These are phyloP conservation scores for Talaromyces trachyspermus DNA, from an alignment of 495 filamentous ascomycete species.

Conservation along the genomic window DNA sequence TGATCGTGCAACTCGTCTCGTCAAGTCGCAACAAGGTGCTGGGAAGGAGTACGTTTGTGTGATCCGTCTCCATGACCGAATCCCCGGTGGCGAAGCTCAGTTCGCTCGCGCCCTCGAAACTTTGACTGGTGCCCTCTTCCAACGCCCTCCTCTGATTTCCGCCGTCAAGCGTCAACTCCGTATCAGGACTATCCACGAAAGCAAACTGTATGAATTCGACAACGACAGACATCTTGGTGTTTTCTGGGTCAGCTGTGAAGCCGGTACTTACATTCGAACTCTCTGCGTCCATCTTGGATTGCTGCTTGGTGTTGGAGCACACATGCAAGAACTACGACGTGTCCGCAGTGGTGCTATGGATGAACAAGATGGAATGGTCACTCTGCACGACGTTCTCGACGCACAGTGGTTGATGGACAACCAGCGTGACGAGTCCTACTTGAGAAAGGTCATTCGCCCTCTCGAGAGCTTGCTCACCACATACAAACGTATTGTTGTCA, in stretches of 20 bases:
- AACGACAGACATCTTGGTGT: conserved; percentile 96
- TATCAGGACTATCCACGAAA: conserved; percentile 93
- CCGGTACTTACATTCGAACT: conserved; percentile 96
- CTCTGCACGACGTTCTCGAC: conserved; percentile 90
- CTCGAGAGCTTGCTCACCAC: conserved; percentile 83
- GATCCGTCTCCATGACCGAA: conserved; percentile 83
- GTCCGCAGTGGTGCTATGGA: conserved; percentile 93
- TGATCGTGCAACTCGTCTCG: conserved; percentile 90
- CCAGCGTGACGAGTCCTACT: conserved; percentile 76
- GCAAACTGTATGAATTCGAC: conserved; percentile 92
- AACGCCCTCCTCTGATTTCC: conserved; percentile 92
- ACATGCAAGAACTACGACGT: conserved; percentile 97
- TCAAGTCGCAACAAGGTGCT: conserved; percentile 97
- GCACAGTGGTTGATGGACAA: conserved; percentile 93
- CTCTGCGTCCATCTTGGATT: conserved; percentile 94
- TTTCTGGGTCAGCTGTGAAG: conserved; percentile 99
- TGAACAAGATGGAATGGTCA: conserved; percentile 80
- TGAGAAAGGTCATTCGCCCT: conserved; percentile 81
- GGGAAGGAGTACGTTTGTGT: conserved; percentile 88
- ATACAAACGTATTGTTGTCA: conserved; percentile 95
- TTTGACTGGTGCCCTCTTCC: conserved; percentile 92
- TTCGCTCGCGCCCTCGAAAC: conserved; percentile 87
- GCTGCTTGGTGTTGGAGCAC: conserved; percentile 85
- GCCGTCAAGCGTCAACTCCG: conserved; percentile 97
- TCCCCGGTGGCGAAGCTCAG: conserved; percentile 84